A percentile compares a stretch with the other conserved stretches of the same genome.
phyloP scores from a whole-genome alignment of 1,139 yeast species.

The Cylindricascospora bacillispora region DNA sequence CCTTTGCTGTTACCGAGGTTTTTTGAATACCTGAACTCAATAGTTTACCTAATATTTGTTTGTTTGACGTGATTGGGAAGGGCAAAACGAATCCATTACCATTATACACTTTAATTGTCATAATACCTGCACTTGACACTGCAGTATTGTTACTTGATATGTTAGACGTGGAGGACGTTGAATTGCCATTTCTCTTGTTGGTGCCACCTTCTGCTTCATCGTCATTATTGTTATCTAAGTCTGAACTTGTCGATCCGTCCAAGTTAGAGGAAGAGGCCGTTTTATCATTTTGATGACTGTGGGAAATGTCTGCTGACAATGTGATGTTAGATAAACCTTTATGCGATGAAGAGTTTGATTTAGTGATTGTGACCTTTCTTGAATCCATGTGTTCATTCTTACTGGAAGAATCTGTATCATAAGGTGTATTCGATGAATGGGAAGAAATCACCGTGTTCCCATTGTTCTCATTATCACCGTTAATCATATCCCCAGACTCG shows the following conservation, averaged over 20 bases:
- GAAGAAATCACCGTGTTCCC: constrained; percentile 1
- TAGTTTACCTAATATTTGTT: constrained; percentile 16
- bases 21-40: constrained; percentile 15
- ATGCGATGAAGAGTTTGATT: constrained; percentile 2
- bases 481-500: constrained; percentile 1
- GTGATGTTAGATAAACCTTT: neutral
- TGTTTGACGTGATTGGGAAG: constrained; percentile 21
- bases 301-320: neutral
- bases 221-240: neutral
- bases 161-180: neutral
- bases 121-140: constrained; percentile 14
- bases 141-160: neutral
- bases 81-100: constrained; percentile 23
- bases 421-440: constrained; percentile 1
- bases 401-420: constrained; percentile 1
- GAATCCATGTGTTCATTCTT: neutral
- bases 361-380: constrained; percentile 6
- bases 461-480: neutral
- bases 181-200: neutral
- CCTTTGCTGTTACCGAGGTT: constrained; percentile 3
- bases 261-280: constrained; percentile 1
- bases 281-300: neutral
- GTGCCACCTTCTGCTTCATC: neutral
- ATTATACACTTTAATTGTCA: constrained; percentile 23
- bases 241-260: constrained; percentile 1